phyloP scores from a whole-genome alignment of 345 rosid genomes.

The Stellera chamaejasme region DNA sequence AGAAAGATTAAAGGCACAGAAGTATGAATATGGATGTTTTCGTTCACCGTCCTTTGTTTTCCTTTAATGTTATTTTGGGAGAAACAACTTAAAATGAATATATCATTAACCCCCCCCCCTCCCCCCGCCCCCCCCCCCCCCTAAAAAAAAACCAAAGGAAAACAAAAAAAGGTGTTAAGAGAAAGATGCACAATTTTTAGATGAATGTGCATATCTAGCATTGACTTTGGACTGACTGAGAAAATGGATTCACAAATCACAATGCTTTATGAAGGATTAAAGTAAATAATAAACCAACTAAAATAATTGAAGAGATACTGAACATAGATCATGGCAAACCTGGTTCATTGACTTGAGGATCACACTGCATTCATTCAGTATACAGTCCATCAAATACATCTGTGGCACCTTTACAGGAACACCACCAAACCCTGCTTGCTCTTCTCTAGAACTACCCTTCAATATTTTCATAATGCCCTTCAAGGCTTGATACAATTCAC shows the following conservation, averaged over 20 bases:
- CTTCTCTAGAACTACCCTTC: slow-evolving; percentile 30
- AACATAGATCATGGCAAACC: slow-evolving; percentile 31
- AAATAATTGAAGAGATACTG: too few species aligned
- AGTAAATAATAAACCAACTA: background rate
- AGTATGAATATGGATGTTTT: too few species aligned
- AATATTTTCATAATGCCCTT: slow-evolving; percentile 37
- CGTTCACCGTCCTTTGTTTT: too few species aligned
- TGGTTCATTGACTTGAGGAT: slow-evolving; percentile 51
- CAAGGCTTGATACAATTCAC: slow-evolving; percentile 68
- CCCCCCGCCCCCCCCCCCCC: background rate
- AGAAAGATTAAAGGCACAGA: too few species aligned
- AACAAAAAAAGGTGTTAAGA: background rate
- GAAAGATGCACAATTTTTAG: background rate
- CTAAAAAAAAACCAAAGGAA: too few species aligned
- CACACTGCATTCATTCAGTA: slow-evolving; percentile 80
- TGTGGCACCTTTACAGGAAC: slow-evolving; percentile 46
- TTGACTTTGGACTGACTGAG: background rate
- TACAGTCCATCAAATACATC: slow-evolving; percentile 84
- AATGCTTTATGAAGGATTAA: background rate
- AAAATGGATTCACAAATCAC: background rate
- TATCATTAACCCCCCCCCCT: too few species aligned
- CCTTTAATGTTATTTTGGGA: too few species aligned
- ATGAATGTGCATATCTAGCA: background rate
- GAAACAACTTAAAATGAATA: too few species aligned
- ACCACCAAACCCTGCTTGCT: slow-evolving; percentile 21